Evolutionary conservation across 352 stramenopile species (phyloP).

Genomic region (Globisporangium recalcitrans): DNA sequence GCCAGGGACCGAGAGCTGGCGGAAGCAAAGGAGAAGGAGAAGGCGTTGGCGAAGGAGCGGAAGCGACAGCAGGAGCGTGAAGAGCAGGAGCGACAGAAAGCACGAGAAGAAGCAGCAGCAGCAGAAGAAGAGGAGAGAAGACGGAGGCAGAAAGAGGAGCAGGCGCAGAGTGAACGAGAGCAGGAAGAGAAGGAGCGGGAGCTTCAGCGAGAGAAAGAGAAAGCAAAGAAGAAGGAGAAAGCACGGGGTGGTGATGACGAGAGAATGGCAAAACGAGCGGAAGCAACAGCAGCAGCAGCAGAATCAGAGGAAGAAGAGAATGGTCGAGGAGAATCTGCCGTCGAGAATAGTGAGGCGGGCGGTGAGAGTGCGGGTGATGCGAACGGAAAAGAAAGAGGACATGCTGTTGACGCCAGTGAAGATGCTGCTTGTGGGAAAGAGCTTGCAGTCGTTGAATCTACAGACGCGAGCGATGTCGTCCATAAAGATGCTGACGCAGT

Average conservation of each 20-base stretch:
- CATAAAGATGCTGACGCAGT: not conserved
- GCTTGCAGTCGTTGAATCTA: not conserved
- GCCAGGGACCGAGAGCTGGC: conserved; percentile 6
- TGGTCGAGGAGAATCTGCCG: not conserved
- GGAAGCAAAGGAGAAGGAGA: conserved; percentile 22
- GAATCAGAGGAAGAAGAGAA: conserved; percentile 3
- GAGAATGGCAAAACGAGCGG: not conserved
- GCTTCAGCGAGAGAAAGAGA: not conserved
- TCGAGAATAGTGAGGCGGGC: not conserved
- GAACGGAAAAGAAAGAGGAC: not conserved
- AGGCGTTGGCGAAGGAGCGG: conserved; percentile 18
- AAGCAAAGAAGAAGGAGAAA: not conserved
- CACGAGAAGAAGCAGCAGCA: conserved; percentile 26
- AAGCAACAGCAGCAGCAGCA: conserved; percentile 18
- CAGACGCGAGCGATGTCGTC: not conserved
- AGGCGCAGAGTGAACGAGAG: conserved; percentile 23
- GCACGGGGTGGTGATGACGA: not conserved
- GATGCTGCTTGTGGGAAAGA: not conserved
- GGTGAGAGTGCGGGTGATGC: not conserved
- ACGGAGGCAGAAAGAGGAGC: conserved; percentile 18
- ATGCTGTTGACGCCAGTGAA: not conserved
- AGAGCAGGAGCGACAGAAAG: conserved; percentile 20
- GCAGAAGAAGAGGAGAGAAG: conserved; percentile 10
- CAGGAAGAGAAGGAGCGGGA: conserved; percentile 19
- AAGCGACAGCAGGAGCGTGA: conserved; percentile 21